phyloP scores from a whole-genome alignment of 2,329 filamentous ascomycete species.

The Colletotrichum brevisporum region DNA sequence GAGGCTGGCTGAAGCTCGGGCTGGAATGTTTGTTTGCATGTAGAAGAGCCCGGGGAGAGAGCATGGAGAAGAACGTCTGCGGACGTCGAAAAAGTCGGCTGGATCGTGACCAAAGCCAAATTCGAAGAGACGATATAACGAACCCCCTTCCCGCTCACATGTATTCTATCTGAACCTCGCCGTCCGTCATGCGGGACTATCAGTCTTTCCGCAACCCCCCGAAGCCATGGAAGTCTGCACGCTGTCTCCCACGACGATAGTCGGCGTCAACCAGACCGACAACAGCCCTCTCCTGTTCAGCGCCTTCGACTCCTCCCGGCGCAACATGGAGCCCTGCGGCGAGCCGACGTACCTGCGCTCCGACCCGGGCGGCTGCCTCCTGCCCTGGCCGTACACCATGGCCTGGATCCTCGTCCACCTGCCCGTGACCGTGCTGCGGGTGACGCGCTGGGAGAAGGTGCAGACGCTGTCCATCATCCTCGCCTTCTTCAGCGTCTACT shows the following conservation, averaged over 20 bases:
- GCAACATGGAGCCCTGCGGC: not conserved
- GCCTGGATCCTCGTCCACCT: constrained; percentile 41
- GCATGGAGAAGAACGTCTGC: too few species aligned
- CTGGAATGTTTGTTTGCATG: not conserved
- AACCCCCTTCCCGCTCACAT: not conserved
- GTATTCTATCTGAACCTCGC: not conserved
- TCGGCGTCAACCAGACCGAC: not conserved
- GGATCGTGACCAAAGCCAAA: not conserved
- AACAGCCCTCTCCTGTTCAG: not conserved
- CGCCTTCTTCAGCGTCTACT: constrained; percentile 38
- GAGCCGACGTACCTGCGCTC: constrained; percentile 28
- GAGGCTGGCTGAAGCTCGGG: not conserved
- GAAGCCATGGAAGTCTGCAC: not conserved
- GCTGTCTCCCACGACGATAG: not conserved
- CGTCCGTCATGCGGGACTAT: not conserved
- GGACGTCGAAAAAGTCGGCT: not conserved
- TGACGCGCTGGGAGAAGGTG: constrained; percentile 40
- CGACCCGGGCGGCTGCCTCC: constrained; percentile 37
- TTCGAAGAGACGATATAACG: not conserved
- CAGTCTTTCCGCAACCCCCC: not conserved
- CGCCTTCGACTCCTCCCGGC: not conserved
- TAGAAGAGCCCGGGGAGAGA: not conserved
- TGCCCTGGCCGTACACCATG: constrained; percentile 42
- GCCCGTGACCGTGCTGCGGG: constrained; percentile 37
- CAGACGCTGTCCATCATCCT: constrained; percentile 40